A percentile compares a stretch with the other conserved stretches of the same genome.
Evolutionary conservation across 495 filamentous ascomycete genomes (phyloP).

Genomic region (Rostrohypoxylon terebratum): DNA sequence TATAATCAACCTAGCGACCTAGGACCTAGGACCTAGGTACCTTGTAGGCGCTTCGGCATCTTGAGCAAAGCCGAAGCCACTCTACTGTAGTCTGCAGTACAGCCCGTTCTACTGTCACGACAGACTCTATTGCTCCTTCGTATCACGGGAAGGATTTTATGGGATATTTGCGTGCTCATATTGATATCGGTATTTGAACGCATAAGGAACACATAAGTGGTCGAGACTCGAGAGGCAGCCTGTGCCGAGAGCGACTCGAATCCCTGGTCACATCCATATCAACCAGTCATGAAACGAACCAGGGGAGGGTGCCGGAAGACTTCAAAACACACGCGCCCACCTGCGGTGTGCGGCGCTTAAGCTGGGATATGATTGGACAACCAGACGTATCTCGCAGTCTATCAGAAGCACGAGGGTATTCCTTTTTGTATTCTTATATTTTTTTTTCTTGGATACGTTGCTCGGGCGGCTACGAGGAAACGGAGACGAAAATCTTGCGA

Average conservation of each 20-base stretch:
- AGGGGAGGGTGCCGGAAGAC: conserved; percentile 15
- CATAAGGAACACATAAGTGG: conserved; percentile 12
- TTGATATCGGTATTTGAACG: not conserved
- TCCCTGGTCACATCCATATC: conserved; percentile 24
- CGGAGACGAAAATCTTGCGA: not conserved
- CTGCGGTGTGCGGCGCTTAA: conserved; percentile 43
- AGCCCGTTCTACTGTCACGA: not conserved
- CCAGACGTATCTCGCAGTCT: conserved; percentile 17
- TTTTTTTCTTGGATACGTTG: conserved; percentile 8
- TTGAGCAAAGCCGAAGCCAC: not conserved
- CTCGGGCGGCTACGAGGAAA: conserved; percentile 13
- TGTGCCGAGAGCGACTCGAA: conserved; percentile 18
- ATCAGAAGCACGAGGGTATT: conserved; percentile 25
- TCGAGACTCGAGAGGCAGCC: conserved; percentile 15
- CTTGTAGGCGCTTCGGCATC: conserved; percentile 20
- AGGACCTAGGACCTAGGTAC: not conserved
- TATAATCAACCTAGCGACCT: not conserved
- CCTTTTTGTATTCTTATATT: too few species aligned
- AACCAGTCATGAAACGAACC: conserved; percentile 46
- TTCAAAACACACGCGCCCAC: conserved; percentile 47
- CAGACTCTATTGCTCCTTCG: conserved; percentile 1
- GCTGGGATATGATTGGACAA: conserved; percentile 28
- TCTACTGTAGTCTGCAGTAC: too few species aligned
- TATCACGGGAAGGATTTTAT: not conserved
- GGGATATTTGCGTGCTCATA: not conserved